Base-by-base conservation (phyloP, 176 grass and related monocot genomes). In the Poa pratensis region DNA sequence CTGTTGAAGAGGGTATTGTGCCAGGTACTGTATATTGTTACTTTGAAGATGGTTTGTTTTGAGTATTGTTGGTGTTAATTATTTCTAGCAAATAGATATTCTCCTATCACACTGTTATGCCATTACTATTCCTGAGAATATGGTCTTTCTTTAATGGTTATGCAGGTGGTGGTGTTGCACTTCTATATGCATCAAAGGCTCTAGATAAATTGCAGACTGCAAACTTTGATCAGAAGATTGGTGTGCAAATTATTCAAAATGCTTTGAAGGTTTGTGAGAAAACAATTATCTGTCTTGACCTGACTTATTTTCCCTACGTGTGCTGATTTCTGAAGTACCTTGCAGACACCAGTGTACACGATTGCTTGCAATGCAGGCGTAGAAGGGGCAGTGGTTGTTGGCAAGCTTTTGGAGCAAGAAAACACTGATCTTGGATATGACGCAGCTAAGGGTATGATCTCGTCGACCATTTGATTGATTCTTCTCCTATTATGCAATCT, bases 191-290 rank as follows among this genome's bases (percentile, higher is more conserved):
- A 69, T 95, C 93, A 28, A 99, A 91, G 85, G 96, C 94, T 76
- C 76, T 99, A 50, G 97, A 92, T 45, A 94, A 99, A 50, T 55
- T 99, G 82, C 90, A 45, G 53, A 96, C 94, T 14, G 90, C 94
- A 1, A 99, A 99, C 86, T 99, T 96, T 42, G 97, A 99, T 79
- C 97, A 96, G 84, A 99, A 92, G 86, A 99, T 99, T n/a, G 97
- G 94, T 37, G 97, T 99, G 20, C 97, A 99, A 65, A 99, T 99
- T 37, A 99, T 99, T 89, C 97, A 99, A 65, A 99, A 99, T 82
- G 91, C 97, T 76, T 82, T 96, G 74, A 99, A 96, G 96, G 96
- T 99, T 49, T 32, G 68, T 65, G n/a, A 46, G 24, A 10, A 14
- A 18, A n/a, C 3, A 16, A 62, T 4, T 11, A 24, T 23, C 19